Conservation (phyloP, 345 rosid genomes). For the Boechera retrofracta region DNA sequence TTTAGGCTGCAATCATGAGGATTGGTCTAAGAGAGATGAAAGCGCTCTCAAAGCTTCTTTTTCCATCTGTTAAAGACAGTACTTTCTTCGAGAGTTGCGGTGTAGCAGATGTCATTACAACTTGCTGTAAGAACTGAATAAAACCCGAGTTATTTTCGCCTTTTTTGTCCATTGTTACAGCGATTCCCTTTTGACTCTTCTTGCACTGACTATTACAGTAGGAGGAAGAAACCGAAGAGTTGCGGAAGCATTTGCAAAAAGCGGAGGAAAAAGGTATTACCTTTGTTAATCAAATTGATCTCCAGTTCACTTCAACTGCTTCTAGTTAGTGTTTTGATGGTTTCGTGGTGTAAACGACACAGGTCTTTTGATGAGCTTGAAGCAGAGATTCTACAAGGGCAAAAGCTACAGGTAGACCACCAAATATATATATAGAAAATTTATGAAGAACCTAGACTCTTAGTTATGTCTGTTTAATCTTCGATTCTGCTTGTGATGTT, state of each 20-base stretch:
- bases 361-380: conserved; percentile 98
- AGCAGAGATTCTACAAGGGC: conserved; percentile 93
- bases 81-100: conserved; percentile 98
- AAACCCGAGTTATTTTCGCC: neutral
- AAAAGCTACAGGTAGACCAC: conserved; percentile 80
- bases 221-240: conserved; percentile 94
- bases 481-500: neutral
- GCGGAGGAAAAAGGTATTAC: conserved; percentile 1
- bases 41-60: conserved; percentile 80
- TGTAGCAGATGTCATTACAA: conserved; percentile 90
- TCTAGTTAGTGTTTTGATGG: conserved; percentile 21
- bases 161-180: conserved; percentile 2
- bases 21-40: conserved; percentile 96
- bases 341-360: conserved; percentile 31
- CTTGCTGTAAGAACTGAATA: conserved; percentile 71
- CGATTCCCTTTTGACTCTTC: conserved; percentile 17
- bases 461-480: neutral
- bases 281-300: conserved; percentile 16
- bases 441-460: neutral
- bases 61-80: conserved; percentile 81
- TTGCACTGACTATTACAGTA: conserved; percentile 50
- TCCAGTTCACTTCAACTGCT: neutral
- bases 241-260: conserved; percentile 56
- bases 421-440: neutral
- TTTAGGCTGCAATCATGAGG: conserved; percentile 96